These are phyloP conservation scores for Spinellus fusiger DNA, from an alignment of 192 early-diverging fungal species.

Conservation along the genomic window DNA sequence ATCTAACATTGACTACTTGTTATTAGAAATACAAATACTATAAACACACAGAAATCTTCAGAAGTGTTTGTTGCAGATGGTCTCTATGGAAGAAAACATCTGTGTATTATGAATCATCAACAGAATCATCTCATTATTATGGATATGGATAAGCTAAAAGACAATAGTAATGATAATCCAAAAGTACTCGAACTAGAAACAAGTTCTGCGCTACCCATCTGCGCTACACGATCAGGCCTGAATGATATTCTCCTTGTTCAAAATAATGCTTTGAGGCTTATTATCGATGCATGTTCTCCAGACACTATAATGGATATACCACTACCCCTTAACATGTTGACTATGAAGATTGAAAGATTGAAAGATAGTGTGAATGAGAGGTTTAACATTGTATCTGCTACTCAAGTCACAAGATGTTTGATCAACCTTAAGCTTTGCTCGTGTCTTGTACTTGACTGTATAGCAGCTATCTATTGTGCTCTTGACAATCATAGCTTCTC, in stretches of 20 bases:
- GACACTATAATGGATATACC: not conserved
- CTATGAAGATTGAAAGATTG: not conserved
- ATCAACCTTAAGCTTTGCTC: not conserved
- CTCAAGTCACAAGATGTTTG: not conserved
- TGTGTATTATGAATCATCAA: slow-evolving; percentile 9
- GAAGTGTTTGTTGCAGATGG: slow-evolving; percentile 2
- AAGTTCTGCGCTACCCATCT: slow-evolving; percentile 1
- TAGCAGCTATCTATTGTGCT: slow-evolving; percentile 12
- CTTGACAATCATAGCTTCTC: not conserved
- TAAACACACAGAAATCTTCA: not conserved
- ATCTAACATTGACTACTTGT: too few relatives aligned
- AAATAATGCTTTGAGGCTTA: not conserved
- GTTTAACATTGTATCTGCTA: not conserved
- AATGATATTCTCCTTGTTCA: slow-evolving; percentile 6
- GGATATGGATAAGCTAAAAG: not conserved
- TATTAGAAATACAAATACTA: not conserved
- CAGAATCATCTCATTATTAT: not conserved
- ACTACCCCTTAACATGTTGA: not conserved
- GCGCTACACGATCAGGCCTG: not conserved
- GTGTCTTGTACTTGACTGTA: not conserved
- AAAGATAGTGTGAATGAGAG: not conserved
- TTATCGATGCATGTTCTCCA: not conserved
- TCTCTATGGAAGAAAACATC: not conserved
- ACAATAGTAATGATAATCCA: not conserved
- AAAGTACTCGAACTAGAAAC: not conserved